Percentiles rank a stretch among this genome's conserved stretches.
Evolutionary conservation across 495 filamentous ascomycete species (phyloP).

Genomic region (Podospora tetraspora): DNA sequence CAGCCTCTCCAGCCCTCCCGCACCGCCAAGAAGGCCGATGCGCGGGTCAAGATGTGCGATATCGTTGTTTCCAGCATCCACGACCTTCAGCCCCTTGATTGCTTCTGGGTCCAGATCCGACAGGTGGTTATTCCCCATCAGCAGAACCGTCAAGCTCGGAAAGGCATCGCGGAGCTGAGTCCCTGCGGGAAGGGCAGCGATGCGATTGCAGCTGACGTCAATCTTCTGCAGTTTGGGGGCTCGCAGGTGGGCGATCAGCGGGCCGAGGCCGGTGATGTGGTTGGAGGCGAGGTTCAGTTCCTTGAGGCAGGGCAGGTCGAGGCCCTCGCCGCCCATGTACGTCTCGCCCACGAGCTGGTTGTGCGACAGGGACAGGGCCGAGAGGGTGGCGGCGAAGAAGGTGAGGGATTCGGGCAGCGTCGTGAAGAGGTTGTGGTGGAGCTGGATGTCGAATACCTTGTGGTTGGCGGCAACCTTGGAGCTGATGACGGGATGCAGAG

Average conservation of each 20-base stretch:
- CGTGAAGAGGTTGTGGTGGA: slow-evolving; percentile 72
- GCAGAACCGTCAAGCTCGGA: slow-evolving; percentile 59
- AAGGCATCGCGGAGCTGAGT: slow-evolving; percentile 48
- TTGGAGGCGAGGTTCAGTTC: slow-evolving; percentile 69
- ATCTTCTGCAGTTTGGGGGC: slow-evolving; percentile 69
- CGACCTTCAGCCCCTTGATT: slow-evolving; percentile 65
- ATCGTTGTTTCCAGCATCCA: slow-evolving; percentile 80
- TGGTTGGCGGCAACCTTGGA: slow-evolving; percentile 45
- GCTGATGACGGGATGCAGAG: slow-evolving; percentile 48
- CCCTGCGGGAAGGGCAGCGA: slow-evolving; percentile 60
- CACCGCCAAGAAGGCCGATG: slow-evolving; percentile 65
- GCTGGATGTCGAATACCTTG: slow-evolving; percentile 50
- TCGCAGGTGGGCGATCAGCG: slow-evolving; percentile 56
- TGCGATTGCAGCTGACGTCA: slow-evolving; percentile 73
- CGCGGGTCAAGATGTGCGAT: slow-evolving; percentile 70
- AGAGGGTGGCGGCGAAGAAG: slow-evolving; percentile 63
- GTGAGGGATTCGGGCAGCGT: slow-evolving; percentile 62
- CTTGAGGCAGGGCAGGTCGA: slow-evolving; percentile 67
- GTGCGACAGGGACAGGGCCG: slow-evolving; percentile 69
- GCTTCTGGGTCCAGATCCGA: slow-evolving; percentile 64
- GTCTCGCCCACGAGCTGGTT: slow-evolving; percentile 62
- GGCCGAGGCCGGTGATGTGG: slow-evolving; percentile 58
- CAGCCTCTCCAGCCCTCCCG: slow-evolving; percentile 45
- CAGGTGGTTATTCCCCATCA: slow-evolving; percentile 72
- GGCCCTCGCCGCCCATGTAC: slow-evolving; percentile 48